Conservation (phyloP, 2,329 filamentous ascomycete species). For the Fusarium nisikadoi region DNA sequence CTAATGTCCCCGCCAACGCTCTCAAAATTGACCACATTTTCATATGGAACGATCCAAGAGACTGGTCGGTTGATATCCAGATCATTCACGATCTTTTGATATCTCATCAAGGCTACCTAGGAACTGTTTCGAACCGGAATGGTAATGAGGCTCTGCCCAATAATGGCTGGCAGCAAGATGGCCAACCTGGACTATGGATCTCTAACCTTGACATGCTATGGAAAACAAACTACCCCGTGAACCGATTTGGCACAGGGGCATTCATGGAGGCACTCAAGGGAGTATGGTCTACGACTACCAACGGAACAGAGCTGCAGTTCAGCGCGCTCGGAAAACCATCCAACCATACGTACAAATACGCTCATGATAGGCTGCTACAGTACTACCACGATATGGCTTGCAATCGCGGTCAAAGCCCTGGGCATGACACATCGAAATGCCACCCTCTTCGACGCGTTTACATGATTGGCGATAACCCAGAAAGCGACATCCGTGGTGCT, state of each 20-base stretch:
- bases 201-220: constrained; percentile 92
- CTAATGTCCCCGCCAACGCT: constrained; percentile 52
- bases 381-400: constrained; percentile 45
- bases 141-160: constrained; percentile 72
- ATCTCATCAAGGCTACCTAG: constrained; percentile 80
- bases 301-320: constrained; percentile 68
- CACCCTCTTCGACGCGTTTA: constrained; percentile 79
- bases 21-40: constrained; percentile 90
- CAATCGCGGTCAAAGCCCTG: constrained; percentile 19
- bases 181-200: constrained; percentile 85
- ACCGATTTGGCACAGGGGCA: constrained; percentile 89
- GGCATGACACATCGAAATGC: constrained; percentile 41
- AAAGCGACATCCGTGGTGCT: constrained; percentile 89
- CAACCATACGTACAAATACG: constrained; percentile 81
- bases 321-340: constrained; percentile 87
- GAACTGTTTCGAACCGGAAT: constrained; percentile 81
- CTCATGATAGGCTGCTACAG: constrained; percentile 75
- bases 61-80: constrained; percentile 93
- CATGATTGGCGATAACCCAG: constrained; percentile 93
- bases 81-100: constrained; percentile 85
- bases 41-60: constrained; percentile 94
- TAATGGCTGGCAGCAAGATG: constrained; percentile 82
- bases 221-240: constrained; percentile 85
- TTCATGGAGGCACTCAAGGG: constrained; percentile 86
- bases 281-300: constrained; percentile 79